Percentiles rank a stretch among this genome's conserved stretches.
phyloP scores from a whole-genome alignment of 805 yeast species.

The Nakazawaea pomicola region DNA sequence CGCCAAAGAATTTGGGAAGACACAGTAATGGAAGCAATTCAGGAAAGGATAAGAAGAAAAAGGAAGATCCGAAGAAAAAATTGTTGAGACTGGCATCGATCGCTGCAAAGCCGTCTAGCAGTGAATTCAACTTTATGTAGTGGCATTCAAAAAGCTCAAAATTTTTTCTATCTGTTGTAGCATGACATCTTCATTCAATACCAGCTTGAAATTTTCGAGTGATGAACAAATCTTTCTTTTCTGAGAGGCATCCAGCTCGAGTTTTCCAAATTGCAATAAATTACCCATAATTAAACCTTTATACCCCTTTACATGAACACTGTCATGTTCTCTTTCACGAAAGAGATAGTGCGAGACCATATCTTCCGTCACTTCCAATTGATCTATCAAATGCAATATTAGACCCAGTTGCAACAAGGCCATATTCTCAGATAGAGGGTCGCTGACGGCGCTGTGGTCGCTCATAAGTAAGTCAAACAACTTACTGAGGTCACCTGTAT shows the following conservation, averaged over 20 bases:
- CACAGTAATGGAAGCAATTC: slow-evolving; percentile 28
- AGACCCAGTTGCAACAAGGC: slow-evolving; percentile 6
- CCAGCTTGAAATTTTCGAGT: neutral
- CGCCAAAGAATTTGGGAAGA: slow-evolving; percentile 76
- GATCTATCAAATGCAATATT: slow-evolving; percentile 2
- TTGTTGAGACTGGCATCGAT: slow-evolving; percentile 72
- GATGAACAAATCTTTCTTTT: too few species aligned
- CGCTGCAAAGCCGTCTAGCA: slow-evolving; percentile 57
- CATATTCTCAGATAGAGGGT: slow-evolving; percentile 1
- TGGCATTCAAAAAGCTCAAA: neutral
- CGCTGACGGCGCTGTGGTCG: too few species aligned
- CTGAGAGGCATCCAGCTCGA: neutral
- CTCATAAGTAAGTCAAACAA: too few species aligned
- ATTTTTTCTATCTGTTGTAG: neutral
- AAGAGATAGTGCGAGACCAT: too few species aligned
- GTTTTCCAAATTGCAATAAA: neutral
- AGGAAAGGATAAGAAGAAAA: slow-evolving; percentile 35
- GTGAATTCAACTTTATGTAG: slow-evolving; percentile 62
- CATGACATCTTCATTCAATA: neutral
- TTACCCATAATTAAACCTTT: slow-evolving; percentile 18
- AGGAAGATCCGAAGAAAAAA: slow-evolving; percentile 65
- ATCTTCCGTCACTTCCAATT: neutral
- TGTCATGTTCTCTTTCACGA: neutral
- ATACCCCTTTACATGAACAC: slow-evolving; percentile 13
- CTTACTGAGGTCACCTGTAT: too few species aligned